Conservation (phyloP, 345 rosid genomes). For the Aethionema arabicum region DNA sequence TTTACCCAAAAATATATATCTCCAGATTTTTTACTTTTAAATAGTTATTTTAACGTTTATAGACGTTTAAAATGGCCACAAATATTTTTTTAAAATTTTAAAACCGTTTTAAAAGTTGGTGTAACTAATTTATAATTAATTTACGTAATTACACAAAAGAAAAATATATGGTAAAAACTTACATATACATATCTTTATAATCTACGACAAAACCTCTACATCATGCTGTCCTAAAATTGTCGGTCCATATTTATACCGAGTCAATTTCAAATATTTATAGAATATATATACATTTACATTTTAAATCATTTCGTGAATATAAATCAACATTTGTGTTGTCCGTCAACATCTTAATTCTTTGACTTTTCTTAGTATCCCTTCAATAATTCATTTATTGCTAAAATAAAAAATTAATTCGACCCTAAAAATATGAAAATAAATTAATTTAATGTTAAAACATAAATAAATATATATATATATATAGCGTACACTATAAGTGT, state of each 20-base stretch:
- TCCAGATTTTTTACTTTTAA: too few species aligned
- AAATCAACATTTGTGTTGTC: slow-evolving; percentile 15
- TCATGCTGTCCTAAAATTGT: slow-evolving; percentile 23
- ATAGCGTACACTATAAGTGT: too few species aligned
- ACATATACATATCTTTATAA: slow-evolving; percentile 10
- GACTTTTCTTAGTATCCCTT: slow-evolving; percentile 12
- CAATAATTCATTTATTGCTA: slow-evolving; percentile 7
- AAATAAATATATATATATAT: not conserved
- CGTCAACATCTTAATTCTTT: slow-evolving; percentile 18
- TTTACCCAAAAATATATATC: too few species aligned
- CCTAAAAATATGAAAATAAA: too few species aligned
- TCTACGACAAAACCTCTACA: slow-evolving; percentile 21
- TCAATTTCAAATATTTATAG: too few species aligned
- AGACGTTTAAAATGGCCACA: too few species aligned
- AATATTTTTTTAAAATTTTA: too few species aligned
- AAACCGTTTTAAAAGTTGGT: too few species aligned
- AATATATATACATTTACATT: not conserved
- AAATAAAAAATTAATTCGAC: not conserved
- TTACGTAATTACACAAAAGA: too few species aligned
- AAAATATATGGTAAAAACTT: too few species aligned
- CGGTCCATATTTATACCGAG: slow-evolving; percentile 1
- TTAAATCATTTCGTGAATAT: not conserved
- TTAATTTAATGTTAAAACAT: not conserved
- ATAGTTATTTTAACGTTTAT: too few species aligned
- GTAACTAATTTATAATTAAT: too few species aligned